Conservation (phyloP, 805 yeast species). For the Yueomyces sp. region DNA sequence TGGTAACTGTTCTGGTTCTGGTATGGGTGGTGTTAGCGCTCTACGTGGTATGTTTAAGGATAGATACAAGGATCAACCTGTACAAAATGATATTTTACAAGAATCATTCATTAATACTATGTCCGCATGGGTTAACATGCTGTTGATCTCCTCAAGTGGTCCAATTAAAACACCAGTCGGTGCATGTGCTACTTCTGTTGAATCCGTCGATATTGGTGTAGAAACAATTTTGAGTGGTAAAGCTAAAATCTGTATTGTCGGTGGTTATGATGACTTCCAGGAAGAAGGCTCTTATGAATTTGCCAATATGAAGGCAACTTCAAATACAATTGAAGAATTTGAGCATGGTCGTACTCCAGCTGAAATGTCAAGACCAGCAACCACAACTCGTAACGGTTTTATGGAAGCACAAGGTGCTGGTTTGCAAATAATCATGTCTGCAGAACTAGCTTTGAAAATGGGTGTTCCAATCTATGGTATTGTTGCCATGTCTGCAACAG, state of each 20-base stretch:
- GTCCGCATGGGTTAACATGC: slow-evolving; percentile 99
- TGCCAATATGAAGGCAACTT: slow-evolving; percentile 98
- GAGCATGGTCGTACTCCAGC: slow-evolving; percentile 95
- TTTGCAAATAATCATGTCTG: slow-evolving; percentile 91
- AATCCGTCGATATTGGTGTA: slow-evolving; percentile 90
- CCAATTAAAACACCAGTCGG: slow-evolving; percentile 99
- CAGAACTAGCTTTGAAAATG: slow-evolving; percentile 88
- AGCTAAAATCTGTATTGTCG: slow-evolving; percentile 92
- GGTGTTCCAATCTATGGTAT: slow-evolving; percentile 99
- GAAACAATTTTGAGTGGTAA: slow-evolving; percentile 88
- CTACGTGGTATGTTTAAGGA: slow-evolving; percentile 96
- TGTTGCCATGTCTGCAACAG: slow-evolving; percentile 89
- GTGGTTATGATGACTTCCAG: slow-evolving; percentile 99
- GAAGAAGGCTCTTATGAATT: slow-evolving; percentile 98
- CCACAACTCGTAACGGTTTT: slow-evolving; percentile 92
- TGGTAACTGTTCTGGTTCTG: slow-evolving; percentile 99
- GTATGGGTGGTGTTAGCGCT: slow-evolving; percentile 99
- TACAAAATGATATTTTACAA: slow-evolving; percentile 92
- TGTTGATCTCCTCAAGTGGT: slow-evolving; percentile 91
- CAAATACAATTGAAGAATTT: slow-evolving; percentile 75
- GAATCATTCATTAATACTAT: slow-evolving; percentile 98
- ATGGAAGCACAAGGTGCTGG: slow-evolving; percentile 99
- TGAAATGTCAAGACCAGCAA: slow-evolving; percentile 98
- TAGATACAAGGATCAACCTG: slow-evolving; percentile 84
- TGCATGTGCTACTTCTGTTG: slow-evolving; percentile 99